phyloP scores from a whole-genome alignment of 495 filamentous ascomycete genomes.

The Neurospora sp. region DNA sequence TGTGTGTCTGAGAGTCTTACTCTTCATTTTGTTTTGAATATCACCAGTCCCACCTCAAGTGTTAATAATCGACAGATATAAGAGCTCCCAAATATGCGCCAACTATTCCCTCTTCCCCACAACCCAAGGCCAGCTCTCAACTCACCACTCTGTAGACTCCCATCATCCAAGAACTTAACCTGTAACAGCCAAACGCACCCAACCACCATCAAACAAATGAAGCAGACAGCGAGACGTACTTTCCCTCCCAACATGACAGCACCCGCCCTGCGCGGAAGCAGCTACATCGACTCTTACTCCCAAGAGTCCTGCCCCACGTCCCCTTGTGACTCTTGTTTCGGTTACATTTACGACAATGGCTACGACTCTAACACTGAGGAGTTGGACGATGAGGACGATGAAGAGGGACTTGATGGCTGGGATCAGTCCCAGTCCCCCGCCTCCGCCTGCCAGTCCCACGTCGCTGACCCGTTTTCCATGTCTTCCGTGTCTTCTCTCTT shows the following conservation, averaged over 20 bases:
- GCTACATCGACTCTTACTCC: background rate
- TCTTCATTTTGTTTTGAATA: too few relatives aligned
- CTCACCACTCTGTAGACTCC: background rate
- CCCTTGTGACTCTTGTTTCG: background rate
- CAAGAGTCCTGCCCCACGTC: background rate
- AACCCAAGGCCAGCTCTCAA: background rate
- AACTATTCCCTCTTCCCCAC: background rate
- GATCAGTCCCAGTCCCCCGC: background rate
- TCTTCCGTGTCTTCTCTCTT: background rate
- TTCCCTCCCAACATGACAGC: background rate
- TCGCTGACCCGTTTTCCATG: background rate
- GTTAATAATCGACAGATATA: background rate
- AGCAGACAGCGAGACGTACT: background rate
- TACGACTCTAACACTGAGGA: background rate
- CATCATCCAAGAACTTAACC: background rate
- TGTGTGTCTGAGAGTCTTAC: background rate
- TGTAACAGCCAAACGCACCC: background rate
- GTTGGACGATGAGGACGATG: background rate
- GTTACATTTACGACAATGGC: background rate
- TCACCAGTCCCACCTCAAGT: too few relatives aligned
- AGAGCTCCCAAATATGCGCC: background rate
- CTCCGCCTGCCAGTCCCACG: background rate
- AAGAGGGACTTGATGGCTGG: background rate
- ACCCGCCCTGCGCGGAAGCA: background rate
- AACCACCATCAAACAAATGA: background rate